Percentiles rank a stretch among this genome's conserved stretches.
Evolutionary conservation across 208 protist genomes (phyloP).

Genomic region (Giardia muris): DNA sequence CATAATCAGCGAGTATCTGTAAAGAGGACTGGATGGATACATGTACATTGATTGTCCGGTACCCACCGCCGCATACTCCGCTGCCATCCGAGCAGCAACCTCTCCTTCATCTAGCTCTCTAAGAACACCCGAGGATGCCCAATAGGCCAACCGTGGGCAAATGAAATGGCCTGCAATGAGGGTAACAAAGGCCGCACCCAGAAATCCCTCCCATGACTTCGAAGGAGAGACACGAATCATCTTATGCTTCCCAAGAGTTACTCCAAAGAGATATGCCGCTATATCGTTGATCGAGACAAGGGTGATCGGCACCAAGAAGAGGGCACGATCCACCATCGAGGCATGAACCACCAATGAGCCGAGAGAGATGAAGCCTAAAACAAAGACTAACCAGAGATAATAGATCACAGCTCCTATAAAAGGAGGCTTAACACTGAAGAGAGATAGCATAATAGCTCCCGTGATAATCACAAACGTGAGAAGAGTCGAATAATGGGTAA

Average conservation of each 20-base stretch:
- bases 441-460: no score
- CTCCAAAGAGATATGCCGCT: constrained; percentile 51
- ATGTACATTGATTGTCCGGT: background rate
- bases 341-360: no score
- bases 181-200: constrained; percentile 52
- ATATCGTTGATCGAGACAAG: constrained; percentile 49
- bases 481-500: no score
- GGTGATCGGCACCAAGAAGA: background rate
- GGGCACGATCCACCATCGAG: background rate
- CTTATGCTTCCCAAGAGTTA: constrained; percentile 48
- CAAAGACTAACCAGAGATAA: no score
- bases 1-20: constrained; percentile 56
- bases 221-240: constrained; percentile 57
- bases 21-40: background rate
- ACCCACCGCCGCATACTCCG: background rate
- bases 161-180: constrained; percentile 35
- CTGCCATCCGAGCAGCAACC: background rate
- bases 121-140: background rate
- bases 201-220: constrained; percentile 62
- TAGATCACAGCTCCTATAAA: no score
- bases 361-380: no score
- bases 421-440: no score
- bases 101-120: background rate
- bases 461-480: no score
- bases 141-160: background rate